These are phyloP conservation scores for Saccharomycopsis sp. DNA, from an alignment of 805 yeast genomes.

Conservation along the genomic window DNA sequence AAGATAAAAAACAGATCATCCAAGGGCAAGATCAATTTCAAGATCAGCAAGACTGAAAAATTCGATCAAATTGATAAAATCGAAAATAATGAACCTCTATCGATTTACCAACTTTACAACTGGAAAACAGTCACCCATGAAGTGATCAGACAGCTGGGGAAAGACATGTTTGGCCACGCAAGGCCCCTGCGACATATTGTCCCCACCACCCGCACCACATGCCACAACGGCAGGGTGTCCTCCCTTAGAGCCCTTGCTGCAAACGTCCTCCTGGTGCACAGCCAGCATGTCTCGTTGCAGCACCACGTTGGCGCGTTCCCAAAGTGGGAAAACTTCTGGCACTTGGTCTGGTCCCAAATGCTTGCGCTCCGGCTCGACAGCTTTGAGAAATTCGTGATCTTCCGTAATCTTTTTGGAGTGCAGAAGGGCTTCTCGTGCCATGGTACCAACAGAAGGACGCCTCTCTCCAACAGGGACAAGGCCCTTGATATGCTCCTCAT, in stretches of 20 bases:
- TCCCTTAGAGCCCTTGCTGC: background rate
- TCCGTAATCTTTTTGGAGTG: conserved; percentile 1
- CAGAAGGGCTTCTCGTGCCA: conserved; percentile 4
- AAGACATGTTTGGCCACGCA: too few species aligned
- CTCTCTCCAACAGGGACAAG: background rate
- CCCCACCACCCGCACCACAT: too few species aligned
- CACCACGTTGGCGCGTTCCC: conserved; percentile 2
- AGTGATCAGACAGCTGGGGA: too few species aligned
- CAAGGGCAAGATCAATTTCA: too few species aligned
- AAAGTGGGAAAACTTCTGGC: conserved; percentile 6
- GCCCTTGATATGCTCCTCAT: background rate
- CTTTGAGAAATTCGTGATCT: conserved; percentile 2
- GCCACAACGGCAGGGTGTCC: background rate
- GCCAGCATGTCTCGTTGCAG: background rate
- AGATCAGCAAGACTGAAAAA: too few species aligned
- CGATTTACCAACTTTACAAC: background rate
- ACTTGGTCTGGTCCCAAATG: background rate
- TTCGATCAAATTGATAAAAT: too few species aligned
- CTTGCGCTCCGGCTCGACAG: background rate
- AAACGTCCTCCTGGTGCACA: background rate
- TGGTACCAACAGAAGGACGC: too few species aligned
- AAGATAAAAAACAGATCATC: too few species aligned
- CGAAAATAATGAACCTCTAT: too few species aligned
- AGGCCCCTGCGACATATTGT: too few species aligned
- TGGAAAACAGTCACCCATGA: background rate